These are phyloP conservation scores for Picea abies DNA, from an alignment of 83 land plant species.

Conservation along the genomic window DNA sequence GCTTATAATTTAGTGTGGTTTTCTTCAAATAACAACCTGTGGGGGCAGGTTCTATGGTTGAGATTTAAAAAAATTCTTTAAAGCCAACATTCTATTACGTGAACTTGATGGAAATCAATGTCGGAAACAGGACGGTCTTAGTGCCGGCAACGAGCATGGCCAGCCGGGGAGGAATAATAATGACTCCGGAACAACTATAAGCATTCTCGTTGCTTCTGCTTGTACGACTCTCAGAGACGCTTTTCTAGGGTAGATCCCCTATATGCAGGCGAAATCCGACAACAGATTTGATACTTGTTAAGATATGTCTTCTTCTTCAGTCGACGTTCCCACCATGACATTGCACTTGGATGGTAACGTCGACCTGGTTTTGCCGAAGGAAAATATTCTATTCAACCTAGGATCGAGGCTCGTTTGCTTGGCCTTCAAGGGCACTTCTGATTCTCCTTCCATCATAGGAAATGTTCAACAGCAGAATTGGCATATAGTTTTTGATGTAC, in stretches of 20 bases:
- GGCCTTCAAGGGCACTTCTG: constrained; percentile 38
- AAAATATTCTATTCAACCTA: constrained; percentile 42
- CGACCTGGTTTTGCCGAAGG: constrained; percentile 44
- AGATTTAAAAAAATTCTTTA: constrained; percentile 23
- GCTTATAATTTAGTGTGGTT: no score
- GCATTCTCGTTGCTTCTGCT: constrained; percentile 46
- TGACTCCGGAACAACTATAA: constrained; percentile 74
- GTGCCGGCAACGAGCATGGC: neutral
- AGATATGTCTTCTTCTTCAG: constrained; percentile 12
- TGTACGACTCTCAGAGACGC: constrained; percentile 43
- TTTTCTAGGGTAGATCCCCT: constrained; percentile 19
- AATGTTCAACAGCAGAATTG: constrained; percentile 72
- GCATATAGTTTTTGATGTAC: constrained; percentile 43
- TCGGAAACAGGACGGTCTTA: constrained; percentile 42
- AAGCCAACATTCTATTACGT: constrained; percentile 68
- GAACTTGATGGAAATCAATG: constrained; percentile 50
- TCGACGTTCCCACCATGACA: constrained; percentile 30
- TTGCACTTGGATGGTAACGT: constrained; percentile 36
- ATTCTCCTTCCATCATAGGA: constrained; percentile 46
- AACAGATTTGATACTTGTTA: constrained; percentile 66
- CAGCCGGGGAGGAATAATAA: constrained; percentile 59
- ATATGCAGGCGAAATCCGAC: constrained; percentile 18
- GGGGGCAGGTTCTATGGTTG: no score
- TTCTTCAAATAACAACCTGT: no score
- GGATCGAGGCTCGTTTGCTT: constrained; percentile 35